These are phyloP conservation scores for Ehretia macrophylla DNA, from an alignment of 257 asterid species.

Conservation along the genomic window DNA sequence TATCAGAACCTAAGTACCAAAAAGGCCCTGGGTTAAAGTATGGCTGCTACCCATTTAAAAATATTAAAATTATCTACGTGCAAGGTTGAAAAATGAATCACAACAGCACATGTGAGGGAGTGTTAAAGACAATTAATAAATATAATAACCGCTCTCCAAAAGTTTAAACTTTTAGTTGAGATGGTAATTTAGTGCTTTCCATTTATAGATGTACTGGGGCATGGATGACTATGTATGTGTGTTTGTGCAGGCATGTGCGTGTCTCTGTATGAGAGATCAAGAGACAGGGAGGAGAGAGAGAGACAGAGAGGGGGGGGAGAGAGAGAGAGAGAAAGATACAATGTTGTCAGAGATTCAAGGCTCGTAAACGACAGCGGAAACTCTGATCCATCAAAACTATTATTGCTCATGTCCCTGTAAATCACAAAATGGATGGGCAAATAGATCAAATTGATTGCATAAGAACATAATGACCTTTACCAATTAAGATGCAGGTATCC, in stretches of 20 bases:
- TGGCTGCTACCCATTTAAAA: too few relatives aligned
- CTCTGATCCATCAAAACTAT: slow-evolving; percentile 53
- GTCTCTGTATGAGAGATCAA: neutral
- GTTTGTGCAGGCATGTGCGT: neutral
- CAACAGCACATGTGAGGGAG: too few relatives aligned
- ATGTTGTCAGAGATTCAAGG: slow-evolving; percentile 67
- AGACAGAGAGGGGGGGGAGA: slow-evolving; percentile 15
- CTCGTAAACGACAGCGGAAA: slow-evolving; percentile 57
- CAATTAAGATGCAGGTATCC: neutral
- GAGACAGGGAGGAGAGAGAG: slow-evolving; percentile 14
- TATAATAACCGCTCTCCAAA: too few relatives aligned
- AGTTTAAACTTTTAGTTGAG: too few relatives aligned
- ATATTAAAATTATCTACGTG: too few relatives aligned
- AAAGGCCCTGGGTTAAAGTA: too few relatives aligned
- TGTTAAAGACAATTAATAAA: too few relatives aligned
- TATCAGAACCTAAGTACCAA: too few relatives aligned
- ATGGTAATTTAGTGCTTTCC: too few relatives aligned
- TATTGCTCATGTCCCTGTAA: slow-evolving; percentile 91
- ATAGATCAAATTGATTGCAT: neutral
- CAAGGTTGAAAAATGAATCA: too few relatives aligned
- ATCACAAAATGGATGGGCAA: slow-evolving; percentile 6
- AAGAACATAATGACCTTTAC: neutral
- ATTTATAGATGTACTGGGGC: too few relatives aligned
- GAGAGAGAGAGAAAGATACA: slow-evolving; percentile 45
- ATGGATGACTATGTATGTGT: neutral